phyloP scores from a whole-genome alignment of 108 stramenopile species.

The Cyclotella atomus region DNA sequence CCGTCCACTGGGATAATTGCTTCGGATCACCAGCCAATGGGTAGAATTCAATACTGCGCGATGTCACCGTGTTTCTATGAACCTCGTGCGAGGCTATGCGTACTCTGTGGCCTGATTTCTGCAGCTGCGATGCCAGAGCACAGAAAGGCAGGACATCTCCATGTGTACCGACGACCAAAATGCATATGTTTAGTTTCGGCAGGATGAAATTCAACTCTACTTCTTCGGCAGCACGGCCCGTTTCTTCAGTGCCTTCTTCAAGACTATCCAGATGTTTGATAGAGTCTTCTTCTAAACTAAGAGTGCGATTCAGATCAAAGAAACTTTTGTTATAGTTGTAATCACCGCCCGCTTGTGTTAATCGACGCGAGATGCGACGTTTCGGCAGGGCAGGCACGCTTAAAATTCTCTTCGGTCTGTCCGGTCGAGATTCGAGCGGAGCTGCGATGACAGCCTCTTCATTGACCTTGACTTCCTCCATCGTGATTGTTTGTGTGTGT shows the following conservation, averaged over 20 bases:
- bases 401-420: not conserved
- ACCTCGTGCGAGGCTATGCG: slow-evolving; percentile 68
- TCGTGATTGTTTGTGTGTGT: no score
- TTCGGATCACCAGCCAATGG: slow-evolving; percentile 87
- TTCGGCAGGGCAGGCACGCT: not conserved
- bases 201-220: slow-evolving; percentile 49
- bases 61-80: slow-evolving; percentile 60
- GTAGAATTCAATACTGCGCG: slow-evolving; percentile 70
- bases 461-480: no score
- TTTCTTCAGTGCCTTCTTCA: not conserved
- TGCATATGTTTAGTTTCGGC: slow-evolving; percentile 65
- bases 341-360: not conserved
- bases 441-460: not conserved
- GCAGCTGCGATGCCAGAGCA: slow-evolving; percentile 54
- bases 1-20: slow-evolving; percentile 62
- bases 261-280: not conserved
- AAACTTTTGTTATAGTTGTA: not conserved
- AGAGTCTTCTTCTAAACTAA: no score
- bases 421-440: not conserved
- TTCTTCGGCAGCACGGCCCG: not conserved
- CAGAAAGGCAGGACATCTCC: slow-evolving; percentile 74
- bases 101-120: slow-evolving; percentile 64
- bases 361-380: not conserved
- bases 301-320: not conserved
- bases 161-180: slow-evolving; percentile 66